phyloP scores from a whole-genome alignment of 768 basidiomycete genomes.

The Lentinula raphanica region DNA sequence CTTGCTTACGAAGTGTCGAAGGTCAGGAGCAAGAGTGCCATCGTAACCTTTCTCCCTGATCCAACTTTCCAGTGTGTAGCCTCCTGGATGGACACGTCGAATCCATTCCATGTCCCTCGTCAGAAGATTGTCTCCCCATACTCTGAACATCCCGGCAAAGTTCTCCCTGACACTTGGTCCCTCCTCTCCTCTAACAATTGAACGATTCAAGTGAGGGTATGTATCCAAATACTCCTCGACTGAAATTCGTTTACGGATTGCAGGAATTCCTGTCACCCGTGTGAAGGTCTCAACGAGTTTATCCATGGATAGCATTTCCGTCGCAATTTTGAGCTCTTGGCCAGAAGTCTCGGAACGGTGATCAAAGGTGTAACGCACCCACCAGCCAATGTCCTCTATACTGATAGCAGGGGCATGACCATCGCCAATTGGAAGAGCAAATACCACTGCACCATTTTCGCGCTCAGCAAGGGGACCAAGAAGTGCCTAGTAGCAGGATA shows the following conservation, averaged over 20 bases:
- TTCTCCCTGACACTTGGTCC: constrained; percentile 31
- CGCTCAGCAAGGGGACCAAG: constrained; percentile 31
- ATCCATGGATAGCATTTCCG: constrained; percentile 32
- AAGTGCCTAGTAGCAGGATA: constrained; percentile 15
- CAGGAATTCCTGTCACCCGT: constrained; percentile 30
- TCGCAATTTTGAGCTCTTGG: constrained; percentile 31
- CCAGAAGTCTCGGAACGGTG: constrained; percentile 29
- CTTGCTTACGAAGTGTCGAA: background rate
- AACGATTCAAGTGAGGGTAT: constrained; percentile 21
- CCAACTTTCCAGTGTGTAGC: constrained; percentile 34
- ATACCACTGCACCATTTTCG: constrained; percentile 34
- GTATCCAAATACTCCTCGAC: constrained; percentile 29
- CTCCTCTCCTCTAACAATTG: constrained; percentile 27
- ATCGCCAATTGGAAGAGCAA: constrained; percentile 29
- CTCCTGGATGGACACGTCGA: constrained; percentile 29
- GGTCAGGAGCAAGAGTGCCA: constrained; percentile 10
- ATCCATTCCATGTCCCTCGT: constrained; percentile 42
- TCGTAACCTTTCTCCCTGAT: constrained; percentile 31
- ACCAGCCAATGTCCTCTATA: constrained; percentile 35
- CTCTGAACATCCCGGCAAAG: constrained; percentile 38
- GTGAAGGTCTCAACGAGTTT: constrained; percentile 32
- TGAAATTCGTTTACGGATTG: constrained; percentile 25
- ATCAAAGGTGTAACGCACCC: constrained; percentile 34
- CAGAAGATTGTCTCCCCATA: constrained; percentile 39
- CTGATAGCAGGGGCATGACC: constrained; percentile 35